Evolutionary conservation across 2,329 filamentous ascomycete species (phyloP), one percentile per base, ranked within the genome.

Genomic region (Dothistroma septosporum): DNA sequence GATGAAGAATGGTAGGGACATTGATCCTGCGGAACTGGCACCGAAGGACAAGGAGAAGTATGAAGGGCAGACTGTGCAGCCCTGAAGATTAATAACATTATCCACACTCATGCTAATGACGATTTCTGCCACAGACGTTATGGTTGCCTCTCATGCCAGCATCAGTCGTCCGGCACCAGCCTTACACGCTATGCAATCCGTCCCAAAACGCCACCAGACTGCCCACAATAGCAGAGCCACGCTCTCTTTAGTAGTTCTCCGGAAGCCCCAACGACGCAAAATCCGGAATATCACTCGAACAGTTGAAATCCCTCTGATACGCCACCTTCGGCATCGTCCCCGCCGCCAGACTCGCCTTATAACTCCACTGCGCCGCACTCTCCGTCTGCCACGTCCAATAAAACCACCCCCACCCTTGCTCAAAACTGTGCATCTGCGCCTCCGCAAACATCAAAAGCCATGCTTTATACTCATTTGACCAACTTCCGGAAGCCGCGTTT

Each of bases 341-440:
- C 1, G 89, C 89, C 56, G 83, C 83, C 64, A 92, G 79, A 0
- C 91, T 92, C 65, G 86, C 81, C 76, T 92, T 87, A 79, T 94
- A 96, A 74, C 92, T 96, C 94, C 94, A 99, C 77, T 97, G 91
- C 61, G 87, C 81, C 53, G 89, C 87, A 66, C 77, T 82, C 79
- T 97, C 93, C 32, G 93, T 96, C 77, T 92, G 85, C 93, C 94
- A 96, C 35, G 92, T 97, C 94, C 94, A 99, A 78, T 99, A 99
- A 78, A 96, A 97, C 94, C 94, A 99, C 53, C 94, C 94, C 88
- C 90, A 94, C 6, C 90, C 91, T 64, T 88, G 87, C 76, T 97
- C 93, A 72, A 97, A 99, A 61, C 87, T 90, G 69, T 88, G 83
- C 91, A 99, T 99, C 79, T 99, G 94, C 57, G 92, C 94, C 76